Evolutionary conservation across 805 yeast genomes (phyloP).

Genomic region (Ogataea pilisensis): DNA sequence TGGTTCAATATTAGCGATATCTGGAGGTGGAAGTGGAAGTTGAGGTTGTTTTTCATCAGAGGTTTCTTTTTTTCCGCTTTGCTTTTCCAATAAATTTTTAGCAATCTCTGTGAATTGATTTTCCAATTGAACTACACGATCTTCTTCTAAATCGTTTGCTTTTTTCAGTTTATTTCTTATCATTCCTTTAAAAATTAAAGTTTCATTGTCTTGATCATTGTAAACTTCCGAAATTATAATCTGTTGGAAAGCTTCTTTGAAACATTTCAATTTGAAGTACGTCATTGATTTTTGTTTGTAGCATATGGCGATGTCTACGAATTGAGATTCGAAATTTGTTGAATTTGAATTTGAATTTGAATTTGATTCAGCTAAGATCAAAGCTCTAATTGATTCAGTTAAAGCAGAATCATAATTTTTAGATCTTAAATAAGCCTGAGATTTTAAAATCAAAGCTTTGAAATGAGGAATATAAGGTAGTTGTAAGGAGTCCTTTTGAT

Average conservation of each 20-base stretch:
- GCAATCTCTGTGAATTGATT: not conserved
- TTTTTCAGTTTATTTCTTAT: constrained; percentile 30
- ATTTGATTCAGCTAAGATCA: constrained; percentile 37
- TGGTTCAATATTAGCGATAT: not conserved
- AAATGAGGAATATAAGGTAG: constrained; percentile 16
- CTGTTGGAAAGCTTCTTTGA: constrained; percentile 36
- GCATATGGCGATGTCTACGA: constrained; percentile 43
- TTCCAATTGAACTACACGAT: constrained; percentile 2
- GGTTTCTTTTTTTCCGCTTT: no score
- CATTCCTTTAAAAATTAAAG: constrained; percentile 45
- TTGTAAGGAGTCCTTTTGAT: not conserved
- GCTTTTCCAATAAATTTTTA: no score
- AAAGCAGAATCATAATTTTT: constrained; percentile 46
- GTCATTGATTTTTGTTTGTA: constrained; percentile 47
- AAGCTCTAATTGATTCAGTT: constrained; percentile 41
- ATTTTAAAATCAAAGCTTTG: constrained; percentile 43
- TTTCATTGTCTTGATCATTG: constrained; percentile 42
- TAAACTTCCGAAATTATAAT: constrained; percentile 40
- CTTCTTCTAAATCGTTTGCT: not conserved
- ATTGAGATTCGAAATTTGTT: constrained; percentile 44
- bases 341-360: constrained; percentile 36
- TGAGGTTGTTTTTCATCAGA: no score
- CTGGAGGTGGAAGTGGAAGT: not conserved
- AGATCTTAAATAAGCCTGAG: constrained; percentile 46
- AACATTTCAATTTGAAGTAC: constrained; percentile 42